Evolutionary conservation across 371 early-diverging fungal species (phyloP), one percentile per base, ranked within the genome.

Genomic region (Mortierella sp.): DNA sequence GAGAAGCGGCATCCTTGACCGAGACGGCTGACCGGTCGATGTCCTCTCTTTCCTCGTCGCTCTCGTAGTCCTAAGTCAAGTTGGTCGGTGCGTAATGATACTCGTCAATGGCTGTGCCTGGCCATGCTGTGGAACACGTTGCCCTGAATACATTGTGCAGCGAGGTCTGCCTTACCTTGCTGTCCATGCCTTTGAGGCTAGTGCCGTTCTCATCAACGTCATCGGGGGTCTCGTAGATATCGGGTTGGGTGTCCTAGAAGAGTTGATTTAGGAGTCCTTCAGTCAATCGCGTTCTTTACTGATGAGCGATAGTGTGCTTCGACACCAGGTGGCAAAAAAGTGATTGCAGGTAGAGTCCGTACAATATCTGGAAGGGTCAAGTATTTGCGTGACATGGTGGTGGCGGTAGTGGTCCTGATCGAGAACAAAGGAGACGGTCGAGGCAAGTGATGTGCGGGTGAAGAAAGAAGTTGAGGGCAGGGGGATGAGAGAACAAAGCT

Each of bases 141-240:
- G 10, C 34, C 34, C 10, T 34, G 34, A 34, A 4, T 4, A 34
- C 34, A 10, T 34, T 34, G 10, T 34, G 34, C 34, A 34, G 34
- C 34, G 34, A 34, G 10, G 34, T 7, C 10, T 10, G 34, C 4
- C 46, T 55, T 83, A 86, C 90, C 85, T 86, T 84, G 65, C 81
- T 81, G 51, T 89, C 91, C 59, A 81, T 80, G 38, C 83, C 81
- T n/a, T 78, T 79, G 26, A 80, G 71, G 28, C 84, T 83, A 18
- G 70, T 54, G 42, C 26, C 50, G 34, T 70, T 58, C 9, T 70
- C 84, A 30, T 81, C 84, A 19, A 60, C 61, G 27, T 80, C 82
- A 68, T 92, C 95, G n/a, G 90, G 84, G 7, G 94, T 93, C 64
- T 95, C 95, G 78, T 90, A 94, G 56, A 93, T 90, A 84, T 95